These are phyloP conservation scores for Penicillium rolfsii DNA, from an alignment of 2,329 filamentous ascomycete genomes.

Conservation along the genomic window DNA sequence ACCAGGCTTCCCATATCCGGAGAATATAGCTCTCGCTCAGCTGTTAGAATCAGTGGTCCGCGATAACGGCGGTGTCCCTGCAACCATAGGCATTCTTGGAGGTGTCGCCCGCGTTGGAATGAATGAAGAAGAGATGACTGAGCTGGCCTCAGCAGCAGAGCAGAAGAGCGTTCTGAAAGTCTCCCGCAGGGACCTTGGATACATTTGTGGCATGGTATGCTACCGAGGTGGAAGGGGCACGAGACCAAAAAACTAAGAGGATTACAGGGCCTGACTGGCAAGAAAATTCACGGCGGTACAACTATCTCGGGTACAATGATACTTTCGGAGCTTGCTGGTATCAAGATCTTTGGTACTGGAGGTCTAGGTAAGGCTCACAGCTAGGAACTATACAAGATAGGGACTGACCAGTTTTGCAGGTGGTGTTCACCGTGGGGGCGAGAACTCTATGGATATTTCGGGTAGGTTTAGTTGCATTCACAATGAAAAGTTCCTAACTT, in stretches of 20 bases:
- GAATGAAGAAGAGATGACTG: slow-evolving; percentile 69
- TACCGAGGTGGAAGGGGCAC: not conserved
- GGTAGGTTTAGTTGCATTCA: slow-evolving; percentile 30
- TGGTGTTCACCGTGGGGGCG: slow-evolving; percentile 87
- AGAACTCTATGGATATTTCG: slow-evolving; percentile 88
- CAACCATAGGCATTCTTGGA: slow-evolving; percentile 85
- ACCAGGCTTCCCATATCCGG: slow-evolving; percentile 69
- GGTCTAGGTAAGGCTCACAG: slow-evolving; percentile 63
- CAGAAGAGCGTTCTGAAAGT: slow-evolving; percentile 74
- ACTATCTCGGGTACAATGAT: slow-evolving; percentile 94
- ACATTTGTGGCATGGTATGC: slow-evolving; percentile 74
- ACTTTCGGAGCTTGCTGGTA: slow-evolving; percentile 81
- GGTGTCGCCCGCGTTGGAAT: slow-evolving; percentile 83
- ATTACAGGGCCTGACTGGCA: slow-evolving; percentile 64
- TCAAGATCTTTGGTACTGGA: slow-evolving; percentile 91
- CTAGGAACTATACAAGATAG: too few relatives aligned
- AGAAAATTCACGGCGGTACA: slow-evolving; percentile 80
- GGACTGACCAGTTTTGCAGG: slow-evolving; percentile 46
- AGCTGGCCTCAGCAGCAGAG: slow-evolving; percentile 67
- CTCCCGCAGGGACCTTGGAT: slow-evolving; percentile 83
- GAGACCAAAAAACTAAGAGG: slow-evolving; percentile 9
- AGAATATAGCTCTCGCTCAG: slow-evolving; percentile 74
- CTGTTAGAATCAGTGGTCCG: slow-evolving; percentile 82
- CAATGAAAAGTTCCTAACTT: not conserved
- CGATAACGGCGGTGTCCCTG: slow-evolving; percentile 78